phyloP scores from a whole-genome alignment of 139 green algal genomes.

The Monoraphidium neglectum region DNA sequence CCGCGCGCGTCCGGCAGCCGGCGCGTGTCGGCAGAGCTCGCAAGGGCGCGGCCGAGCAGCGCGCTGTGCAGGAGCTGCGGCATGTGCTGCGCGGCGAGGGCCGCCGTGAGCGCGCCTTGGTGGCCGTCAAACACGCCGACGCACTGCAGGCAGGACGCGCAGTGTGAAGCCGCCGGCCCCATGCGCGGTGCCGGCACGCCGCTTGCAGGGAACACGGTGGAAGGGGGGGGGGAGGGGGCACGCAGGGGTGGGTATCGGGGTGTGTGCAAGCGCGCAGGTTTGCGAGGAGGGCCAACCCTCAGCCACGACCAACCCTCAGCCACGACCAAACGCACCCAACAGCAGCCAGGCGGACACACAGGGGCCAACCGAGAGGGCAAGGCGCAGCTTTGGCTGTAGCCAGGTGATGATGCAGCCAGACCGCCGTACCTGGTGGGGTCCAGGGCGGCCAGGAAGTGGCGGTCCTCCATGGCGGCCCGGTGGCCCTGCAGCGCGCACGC shows the following conservation, averaged over 20 bases:
- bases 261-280: too few species aligned
- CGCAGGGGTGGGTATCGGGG: too few species aligned
- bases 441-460: constrained; percentile 27
- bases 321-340: too few species aligned
- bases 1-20: background rate
- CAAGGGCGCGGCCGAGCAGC: background rate
- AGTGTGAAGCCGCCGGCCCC: background rate
- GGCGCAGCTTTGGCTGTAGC: too few species aligned
- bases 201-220: too few species aligned
- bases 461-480: constrained; percentile 29
- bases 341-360: too few species aligned
- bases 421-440: too few species aligned
- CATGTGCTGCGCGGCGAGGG: constrained; percentile 26
- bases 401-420: too few species aligned
- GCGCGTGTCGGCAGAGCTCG: background rate
- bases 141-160: background rate
- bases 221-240: too few species aligned
- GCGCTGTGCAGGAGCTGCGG: constrained; percentile 22
- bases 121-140: constrained; percentile 33
- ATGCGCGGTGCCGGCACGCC: background rate
- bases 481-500: constrained; percentile 11
- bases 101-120: constrained; percentile 17
- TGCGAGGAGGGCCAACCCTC: too few species aligned
- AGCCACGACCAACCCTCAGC: too few species aligned
- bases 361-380: too few species aligned